These are phyloP conservation scores for Triticum timopheevii DNA, from an alignment of 176 grass and related monocot genomes.

Conservation along the genomic window DNA sequence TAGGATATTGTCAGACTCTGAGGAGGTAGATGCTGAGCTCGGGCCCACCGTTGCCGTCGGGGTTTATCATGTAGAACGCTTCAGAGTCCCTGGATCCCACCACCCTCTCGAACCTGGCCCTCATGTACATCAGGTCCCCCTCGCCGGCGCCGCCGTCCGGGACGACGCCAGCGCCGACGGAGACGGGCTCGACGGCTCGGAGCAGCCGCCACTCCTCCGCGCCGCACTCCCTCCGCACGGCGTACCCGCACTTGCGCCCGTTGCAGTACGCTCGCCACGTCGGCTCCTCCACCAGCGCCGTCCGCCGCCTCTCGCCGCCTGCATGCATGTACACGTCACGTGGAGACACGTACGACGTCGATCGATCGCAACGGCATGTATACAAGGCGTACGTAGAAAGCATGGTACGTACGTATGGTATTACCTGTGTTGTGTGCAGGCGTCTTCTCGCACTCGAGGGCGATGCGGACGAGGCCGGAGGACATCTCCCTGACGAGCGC, in stretches of 20 bases:
- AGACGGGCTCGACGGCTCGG: constrained; percentile 58
- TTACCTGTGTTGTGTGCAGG: background rate
- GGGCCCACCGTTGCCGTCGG: constrained; percentile 55
- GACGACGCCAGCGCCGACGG: constrained; percentile 75
- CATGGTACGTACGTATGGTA: background rate
- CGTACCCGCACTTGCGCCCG: constrained; percentile 81
- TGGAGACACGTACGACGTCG: background rate
- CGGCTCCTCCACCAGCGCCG: constrained; percentile 60
- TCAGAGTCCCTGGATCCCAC: constrained; percentile 74
- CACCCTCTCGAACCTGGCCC: constrained; percentile 81
- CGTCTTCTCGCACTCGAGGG: constrained; percentile 66
- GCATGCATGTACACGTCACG: background rate
- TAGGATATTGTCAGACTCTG: constrained; percentile 32
- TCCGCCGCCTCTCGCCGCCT: background rate
- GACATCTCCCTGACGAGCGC: constrained; percentile 88
- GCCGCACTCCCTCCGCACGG: constrained; percentile 59
- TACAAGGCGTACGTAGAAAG: background rate
- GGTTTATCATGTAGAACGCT: constrained; percentile 87
- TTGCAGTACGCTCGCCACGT: constrained; percentile 87
- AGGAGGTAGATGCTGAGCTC: constrained; percentile 85
- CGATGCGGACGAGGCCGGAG: constrained; percentile 78
- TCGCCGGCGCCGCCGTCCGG: constrained; percentile 26
- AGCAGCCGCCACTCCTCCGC: constrained; percentile 53
- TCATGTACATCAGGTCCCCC: constrained; percentile 87
- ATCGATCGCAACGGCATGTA: background rate